Conservation (phyloP, 2,329 filamentous ascomycete genomes). For the Neonectria neomacrospora region DNA sequence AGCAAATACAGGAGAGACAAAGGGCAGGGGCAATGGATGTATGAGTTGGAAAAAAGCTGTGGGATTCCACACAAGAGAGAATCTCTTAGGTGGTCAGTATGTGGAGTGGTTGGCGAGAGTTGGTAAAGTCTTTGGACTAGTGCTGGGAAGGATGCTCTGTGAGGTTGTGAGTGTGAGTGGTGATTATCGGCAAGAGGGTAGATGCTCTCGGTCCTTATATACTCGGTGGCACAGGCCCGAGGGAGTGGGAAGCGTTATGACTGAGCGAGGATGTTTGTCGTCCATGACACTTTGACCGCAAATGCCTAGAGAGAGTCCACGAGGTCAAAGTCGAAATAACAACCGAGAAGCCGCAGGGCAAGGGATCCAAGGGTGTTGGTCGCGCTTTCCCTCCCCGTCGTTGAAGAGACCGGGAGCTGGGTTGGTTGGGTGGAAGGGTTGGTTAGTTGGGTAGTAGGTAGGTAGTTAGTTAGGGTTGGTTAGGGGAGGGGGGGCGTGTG, state of each 20-base stretch:
- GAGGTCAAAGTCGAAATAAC: constrained; percentile 46
- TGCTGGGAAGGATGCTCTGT: constrained; percentile 16
- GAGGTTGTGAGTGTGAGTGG: constrained; percentile 34
- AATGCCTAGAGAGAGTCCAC: constrained; percentile 38
- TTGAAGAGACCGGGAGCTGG: constrained; percentile 37
- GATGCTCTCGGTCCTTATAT: constrained; percentile 43
- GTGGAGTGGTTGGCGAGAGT: constrained; percentile 10
- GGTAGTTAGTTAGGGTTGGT: constrained; percentile 36
- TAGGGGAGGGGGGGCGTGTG: constrained; percentile 41
- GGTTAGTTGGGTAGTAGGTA: constrained; percentile 11
- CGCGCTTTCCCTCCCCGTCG: constrained; percentile 36
- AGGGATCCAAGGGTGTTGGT: constrained; percentile 43
- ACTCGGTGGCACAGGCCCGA: constrained; percentile 43
- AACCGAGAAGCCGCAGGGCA: constrained; percentile 36
- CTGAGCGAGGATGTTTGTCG: constrained; percentile 43
- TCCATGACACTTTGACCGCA: constrained; percentile 45
- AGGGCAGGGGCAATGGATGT: constrained; percentile 9
- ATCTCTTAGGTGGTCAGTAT: not conserved
- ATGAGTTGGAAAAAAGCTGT: constrained; percentile 9
- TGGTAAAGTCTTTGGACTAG: constrained; percentile 11
- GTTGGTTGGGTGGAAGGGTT: constrained; percentile 36
- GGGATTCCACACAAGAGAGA: constrained; percentile 3
- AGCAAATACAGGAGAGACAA: constrained; percentile 6
- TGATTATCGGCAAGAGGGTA: constrained; percentile 31
- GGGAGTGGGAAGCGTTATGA: constrained; percentile 37